A percentile compares a stretch with the other conserved stretches of the same genome.
phyloP scores from a whole-genome alignment of 2,329 filamentous ascomycete species.

The Fusarium circinatum region DNA sequence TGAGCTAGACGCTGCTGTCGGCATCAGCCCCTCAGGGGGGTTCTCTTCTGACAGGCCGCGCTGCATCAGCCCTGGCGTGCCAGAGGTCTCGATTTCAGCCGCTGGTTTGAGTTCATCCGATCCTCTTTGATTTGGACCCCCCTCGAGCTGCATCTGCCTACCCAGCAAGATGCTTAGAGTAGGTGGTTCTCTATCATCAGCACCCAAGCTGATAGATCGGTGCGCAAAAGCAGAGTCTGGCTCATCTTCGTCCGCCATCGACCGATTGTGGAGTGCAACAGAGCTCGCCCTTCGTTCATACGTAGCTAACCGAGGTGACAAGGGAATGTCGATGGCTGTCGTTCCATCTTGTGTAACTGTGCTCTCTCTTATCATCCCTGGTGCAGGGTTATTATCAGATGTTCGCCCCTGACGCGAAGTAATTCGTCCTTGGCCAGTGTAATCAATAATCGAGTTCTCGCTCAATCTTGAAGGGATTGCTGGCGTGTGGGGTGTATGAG shows the following conservation, averaged over 20 bases:
- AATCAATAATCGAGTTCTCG: slow-evolving; percentile 78
- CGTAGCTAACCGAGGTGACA: slow-evolving; percentile 70
- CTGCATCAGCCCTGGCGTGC: slow-evolving; percentile 53
- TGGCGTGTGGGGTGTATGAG: slow-evolving; percentile 91
- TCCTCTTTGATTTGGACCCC: slow-evolving; percentile 43
- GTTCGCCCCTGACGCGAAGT: slow-evolving; percentile 45
- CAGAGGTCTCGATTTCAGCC: slow-evolving; percentile 54
- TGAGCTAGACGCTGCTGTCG: slow-evolving; percentile 54
- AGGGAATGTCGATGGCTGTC: slow-evolving; percentile 77
- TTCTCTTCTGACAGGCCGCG: slow-evolving; percentile 59
- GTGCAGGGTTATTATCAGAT: slow-evolving; percentile 40
- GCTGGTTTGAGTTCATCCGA: slow-evolving; percentile 53
- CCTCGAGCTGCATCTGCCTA: slow-evolving; percentile 51
- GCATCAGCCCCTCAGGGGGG: slow-evolving; percentile 57
- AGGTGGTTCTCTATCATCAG: slow-evolving; percentile 71
- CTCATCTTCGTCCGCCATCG: slow-evolving; percentile 67
- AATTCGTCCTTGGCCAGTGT: slow-evolving; percentile 45
- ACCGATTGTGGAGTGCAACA: slow-evolving; percentile 70
- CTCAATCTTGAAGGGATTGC: slow-evolving; percentile 94
- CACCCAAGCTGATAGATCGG: slow-evolving; percentile 74
- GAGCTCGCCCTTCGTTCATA: slow-evolving; percentile 74
- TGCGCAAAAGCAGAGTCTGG: slow-evolving; percentile 69
- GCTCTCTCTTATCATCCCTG: slow-evolving; percentile 50
- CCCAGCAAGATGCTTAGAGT: slow-evolving; percentile 72
- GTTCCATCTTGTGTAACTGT: slow-evolving; percentile 63